Percentiles rank a stretch among this genome's conserved stretches.
phyloP scores from a whole-genome alignment of 2,329 filamentous ascomycete genomes.

The Sclerotinia minor region DNA sequence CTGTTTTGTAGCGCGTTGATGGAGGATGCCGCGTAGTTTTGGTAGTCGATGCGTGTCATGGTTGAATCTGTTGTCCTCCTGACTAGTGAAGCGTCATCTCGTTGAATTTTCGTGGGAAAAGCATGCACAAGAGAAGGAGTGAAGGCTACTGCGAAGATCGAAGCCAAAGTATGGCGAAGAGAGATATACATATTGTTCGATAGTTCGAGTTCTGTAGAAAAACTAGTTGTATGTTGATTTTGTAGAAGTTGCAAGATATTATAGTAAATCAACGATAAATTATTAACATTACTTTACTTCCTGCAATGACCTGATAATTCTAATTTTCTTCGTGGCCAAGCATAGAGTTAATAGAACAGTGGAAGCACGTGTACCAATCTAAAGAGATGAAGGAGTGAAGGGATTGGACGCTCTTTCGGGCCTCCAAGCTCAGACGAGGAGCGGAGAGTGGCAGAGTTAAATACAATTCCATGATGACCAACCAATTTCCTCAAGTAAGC shows the following conservation, averaged over 20 bases:
- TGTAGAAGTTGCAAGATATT: not conserved
- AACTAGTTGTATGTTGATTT: not conserved
- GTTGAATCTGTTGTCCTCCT: constrained; percentile 1
- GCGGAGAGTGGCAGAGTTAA: constrained; percentile 10
- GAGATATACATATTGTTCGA: constrained; percentile 16
- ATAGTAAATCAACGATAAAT: not conserved
- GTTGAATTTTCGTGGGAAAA: not conserved
- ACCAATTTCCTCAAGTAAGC: not conserved
- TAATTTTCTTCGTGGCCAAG: not conserved
- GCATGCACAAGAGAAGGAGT: constrained; percentile 3
- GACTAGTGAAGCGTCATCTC: not conserved
- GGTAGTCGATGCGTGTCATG: constrained; percentile 8
- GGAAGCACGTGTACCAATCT: not conserved
- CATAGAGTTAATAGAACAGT: not conserved
- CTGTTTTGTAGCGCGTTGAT: constrained; percentile 20
- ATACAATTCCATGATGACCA: not conserved
- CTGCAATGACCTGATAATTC: not conserved
- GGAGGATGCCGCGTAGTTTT: constrained; percentile 17
- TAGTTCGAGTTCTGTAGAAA: not conserved
- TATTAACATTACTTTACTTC: not conserved
- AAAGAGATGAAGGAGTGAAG: not conserved
- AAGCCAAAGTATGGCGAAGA: not conserved
- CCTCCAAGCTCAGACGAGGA: constrained; percentile 1
- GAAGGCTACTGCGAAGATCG: not conserved
- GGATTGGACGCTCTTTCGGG: not conserved